These are phyloP conservation scores for Monsonia emarginata DNA, from an alignment of 441 rosid species.

Conservation along the genomic window DNA sequence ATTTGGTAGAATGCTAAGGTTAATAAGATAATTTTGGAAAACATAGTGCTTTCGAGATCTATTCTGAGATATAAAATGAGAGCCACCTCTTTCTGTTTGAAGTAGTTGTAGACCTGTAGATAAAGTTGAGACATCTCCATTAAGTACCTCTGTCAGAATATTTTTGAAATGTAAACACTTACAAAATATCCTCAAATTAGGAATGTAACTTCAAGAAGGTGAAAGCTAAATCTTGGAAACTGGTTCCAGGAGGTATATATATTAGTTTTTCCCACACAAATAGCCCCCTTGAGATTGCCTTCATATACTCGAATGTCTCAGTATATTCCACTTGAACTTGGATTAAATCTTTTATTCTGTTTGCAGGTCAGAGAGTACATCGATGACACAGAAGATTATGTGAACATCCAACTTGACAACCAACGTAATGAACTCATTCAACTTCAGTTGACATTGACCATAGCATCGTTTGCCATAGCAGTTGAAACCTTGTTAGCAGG, in stretches of 20 bases:
- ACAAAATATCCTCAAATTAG: not conserved
- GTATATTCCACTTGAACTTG: not conserved
- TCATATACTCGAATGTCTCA: not conserved
- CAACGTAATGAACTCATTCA: slow-evolving; percentile 90
- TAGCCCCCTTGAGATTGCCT: not conserved
- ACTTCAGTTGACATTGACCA: slow-evolving; percentile 69
- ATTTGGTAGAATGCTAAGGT: not conserved
- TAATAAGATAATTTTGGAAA: not conserved
- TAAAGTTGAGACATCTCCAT: not conserved
- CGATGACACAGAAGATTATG: slow-evolving; percentile 91
- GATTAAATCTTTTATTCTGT: not conserved
- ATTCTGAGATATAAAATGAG: not conserved
- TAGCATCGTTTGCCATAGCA: slow-evolving; percentile 70
- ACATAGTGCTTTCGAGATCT: not conserved
- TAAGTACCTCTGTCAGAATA: not conserved
- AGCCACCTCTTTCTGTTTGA: not conserved
- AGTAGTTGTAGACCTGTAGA: not conserved
- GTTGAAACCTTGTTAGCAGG: slow-evolving; percentile 64
- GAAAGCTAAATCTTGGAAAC: not conserved
- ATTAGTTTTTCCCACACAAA: not conserved
- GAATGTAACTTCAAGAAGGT: not conserved
- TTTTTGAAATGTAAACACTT: not conserved
- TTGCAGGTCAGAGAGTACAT: slow-evolving; percentile 81
- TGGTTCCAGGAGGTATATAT: not conserved
- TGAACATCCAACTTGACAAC: slow-evolving; percentile 81